Evolutionary conservation across 140 eudicot species (phyloP), one percentile per base, ranked within the genome.

Genomic region (Cichorium intybus): DNA sequence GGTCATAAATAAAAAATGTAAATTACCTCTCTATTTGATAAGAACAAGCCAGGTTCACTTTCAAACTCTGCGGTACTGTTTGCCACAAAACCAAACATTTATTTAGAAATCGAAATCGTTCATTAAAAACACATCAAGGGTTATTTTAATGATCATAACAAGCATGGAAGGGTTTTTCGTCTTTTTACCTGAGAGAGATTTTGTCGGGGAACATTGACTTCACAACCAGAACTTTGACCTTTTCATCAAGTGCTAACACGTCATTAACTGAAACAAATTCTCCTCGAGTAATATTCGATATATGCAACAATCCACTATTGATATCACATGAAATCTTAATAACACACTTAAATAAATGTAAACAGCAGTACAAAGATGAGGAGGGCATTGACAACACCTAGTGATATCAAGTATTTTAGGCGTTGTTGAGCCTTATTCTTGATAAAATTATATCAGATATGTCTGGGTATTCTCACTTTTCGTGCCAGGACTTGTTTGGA

Each of bases 31-130:
- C 86, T 85, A 84, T 88, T 77, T 48, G 81, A 76, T 70, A 83
- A 34, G 76, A 92, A 80, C 67, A 92, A 70, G 58, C 98, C 98
- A 29, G 98, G 95, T 72, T 85, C 95, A 48, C 98, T 85, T 76
- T 92, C 98, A 52, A 92, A 92, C n/a, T 83, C 96, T 11, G 89
- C 92, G 23, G 78, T 87, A 55, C 98, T 92, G 87, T 74, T 75
- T 16, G 11, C 53, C 47, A 81, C 54, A 70, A 63, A 28, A 70
- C 51, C 51, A 55, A n/a, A 47, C 12, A 48, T 24, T 33, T 31
- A 33, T 24, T 39, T 16, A 21, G 47, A 49, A 18, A 29, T 8
- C 43, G 31, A 21, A 55, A 46, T 15, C n/a, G 24, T 7, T 55
- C 28, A 39, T 17, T 18, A 10, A 48, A 69, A 24, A n/a, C 12